These are phyloP conservation scores for Tilletia walkeri DNA, from an alignment of 1,284 basidiomycete species.

Conservation along the genomic window DNA sequence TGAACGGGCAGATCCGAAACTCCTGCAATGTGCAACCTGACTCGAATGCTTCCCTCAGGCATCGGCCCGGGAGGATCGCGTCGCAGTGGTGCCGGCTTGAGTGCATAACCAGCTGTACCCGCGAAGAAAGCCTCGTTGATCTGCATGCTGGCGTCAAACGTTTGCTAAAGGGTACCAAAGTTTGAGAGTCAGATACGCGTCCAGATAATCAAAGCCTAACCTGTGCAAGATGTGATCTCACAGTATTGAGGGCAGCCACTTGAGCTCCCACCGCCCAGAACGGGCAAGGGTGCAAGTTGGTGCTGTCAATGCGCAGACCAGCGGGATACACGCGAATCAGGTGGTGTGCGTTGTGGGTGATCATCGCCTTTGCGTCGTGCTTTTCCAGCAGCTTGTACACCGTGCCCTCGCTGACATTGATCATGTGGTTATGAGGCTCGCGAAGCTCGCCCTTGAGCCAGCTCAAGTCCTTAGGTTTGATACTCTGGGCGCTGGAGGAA, in stretches of 20 bases:
- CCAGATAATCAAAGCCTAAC: background rate
- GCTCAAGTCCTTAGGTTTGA: conserved; percentile 41
- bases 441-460: conserved; percentile 41
- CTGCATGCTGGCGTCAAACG: conserved; percentile 51
- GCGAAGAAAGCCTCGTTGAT: conserved; percentile 68
- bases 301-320: conserved; percentile 64
- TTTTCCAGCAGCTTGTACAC: conserved; percentile 59
- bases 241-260: conserved; percentile 63
- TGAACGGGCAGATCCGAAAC: conserved; percentile 43
- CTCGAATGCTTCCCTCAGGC: conserved; percentile 24
- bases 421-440: conserved; percentile 56
- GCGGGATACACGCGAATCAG: conserved; percentile 66
- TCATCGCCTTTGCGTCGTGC: conserved; percentile 48
- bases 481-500: conserved; percentile 32
- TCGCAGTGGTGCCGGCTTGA: conserved; percentile 59
- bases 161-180: background rate
- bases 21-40: conserved; percentile 42
- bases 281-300: conserved; percentile 62
- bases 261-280: conserved; percentile 66
- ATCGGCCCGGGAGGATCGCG: conserved; percentile 23
- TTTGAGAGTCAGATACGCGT: background rate
- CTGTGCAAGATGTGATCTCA: background rate
- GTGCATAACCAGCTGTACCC: conserved; percentile 64
- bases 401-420: conserved; percentile 66
- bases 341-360: conserved; percentile 59